These are phyloP conservation scores for Tetraselmis chui DNA, from an alignment of 139 green algal species.

Conservation along the genomic window DNA sequence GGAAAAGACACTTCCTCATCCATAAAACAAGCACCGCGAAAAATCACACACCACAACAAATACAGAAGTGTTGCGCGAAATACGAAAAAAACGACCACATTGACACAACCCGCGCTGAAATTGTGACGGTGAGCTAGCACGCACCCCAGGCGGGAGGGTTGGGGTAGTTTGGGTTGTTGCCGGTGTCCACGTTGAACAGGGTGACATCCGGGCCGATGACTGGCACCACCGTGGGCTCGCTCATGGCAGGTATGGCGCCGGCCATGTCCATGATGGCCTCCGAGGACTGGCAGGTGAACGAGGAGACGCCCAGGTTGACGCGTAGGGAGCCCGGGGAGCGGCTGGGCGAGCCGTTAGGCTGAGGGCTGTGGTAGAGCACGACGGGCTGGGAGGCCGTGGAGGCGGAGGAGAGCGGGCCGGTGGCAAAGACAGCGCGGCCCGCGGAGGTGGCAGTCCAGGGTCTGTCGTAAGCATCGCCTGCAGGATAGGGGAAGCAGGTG, in stretches of 20 bases:
- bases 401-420: slow-evolving; percentile 1
- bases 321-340: not conserved
- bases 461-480: not conserved
- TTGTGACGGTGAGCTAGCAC: not conserved
- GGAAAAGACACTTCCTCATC: too few relatives aligned
- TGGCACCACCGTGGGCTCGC: not conserved
- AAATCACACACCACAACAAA: too few relatives aligned
- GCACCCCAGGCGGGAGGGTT: slow-evolving; percentile 10
- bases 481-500: too few relatives aligned
- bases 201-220: not conserved
- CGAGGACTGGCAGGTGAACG: not conserved
- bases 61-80: too few relatives aligned
- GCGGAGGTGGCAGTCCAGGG: not conserved
- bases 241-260: not conserved
- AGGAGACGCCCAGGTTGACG: not conserved
- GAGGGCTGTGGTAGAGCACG: slow-evolving; percentile 8
- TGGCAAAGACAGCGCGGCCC: not conserved
- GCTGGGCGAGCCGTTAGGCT: not conserved
- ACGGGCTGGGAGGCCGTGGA: slow-evolving; percentile 4
- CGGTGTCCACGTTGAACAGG: slow-evolving; percentile 3
- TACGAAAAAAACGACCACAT: too few relatives aligned
- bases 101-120: too few relatives aligned
- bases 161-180: slow-evolving; percentile 10
- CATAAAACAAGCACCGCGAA: too few relatives aligned
- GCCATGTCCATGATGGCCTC: not conserved